phyloP scores from a whole-genome alignment of 2,329 filamentous ascomycete genomes.

The Pseudopyricularia cyperi region DNA sequence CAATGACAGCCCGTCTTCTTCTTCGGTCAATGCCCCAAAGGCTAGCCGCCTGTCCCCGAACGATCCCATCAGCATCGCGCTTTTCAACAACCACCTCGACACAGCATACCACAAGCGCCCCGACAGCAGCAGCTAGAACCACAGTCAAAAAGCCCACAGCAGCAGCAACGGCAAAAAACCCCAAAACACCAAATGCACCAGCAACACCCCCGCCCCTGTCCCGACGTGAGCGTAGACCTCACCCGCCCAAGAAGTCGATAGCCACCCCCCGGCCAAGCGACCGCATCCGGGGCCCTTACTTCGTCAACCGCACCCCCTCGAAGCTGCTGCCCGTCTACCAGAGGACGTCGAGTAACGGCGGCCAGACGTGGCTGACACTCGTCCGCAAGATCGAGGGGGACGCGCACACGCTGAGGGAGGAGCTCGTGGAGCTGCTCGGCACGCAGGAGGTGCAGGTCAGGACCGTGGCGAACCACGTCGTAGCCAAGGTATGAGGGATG shows the following conservation, averaged over 20 bases:
- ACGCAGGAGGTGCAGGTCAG: conserved; percentile 40
- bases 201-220: background rate
- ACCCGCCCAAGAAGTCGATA: background rate
- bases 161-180: background rate
- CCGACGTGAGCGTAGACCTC: background rate
- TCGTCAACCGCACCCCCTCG: conserved; percentile 57
- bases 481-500: conserved; percentile 50
- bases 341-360: conserved; percentile 44
- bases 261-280: background rate
- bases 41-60: background rate
- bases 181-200: background rate
- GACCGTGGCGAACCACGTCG: conserved; percentile 56
- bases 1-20: background rate
- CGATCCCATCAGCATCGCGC: background rate
- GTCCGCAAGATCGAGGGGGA: conserved; percentile 75
- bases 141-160: background rate
- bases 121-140: background rate
- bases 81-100: background rate
- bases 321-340: conserved; percentile 69
- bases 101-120: background rate
- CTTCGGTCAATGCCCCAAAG: background rate
- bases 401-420: conserved; percentile 44
- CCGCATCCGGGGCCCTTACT: conserved; percentile 31
- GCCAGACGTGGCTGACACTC: conserved; percentile 63
- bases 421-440: conserved; percentile 45